These are phyloP conservation scores for Candida namnaoensis DNA, from an alignment of 805 yeast species.

Conservation along the genomic window DNA sequence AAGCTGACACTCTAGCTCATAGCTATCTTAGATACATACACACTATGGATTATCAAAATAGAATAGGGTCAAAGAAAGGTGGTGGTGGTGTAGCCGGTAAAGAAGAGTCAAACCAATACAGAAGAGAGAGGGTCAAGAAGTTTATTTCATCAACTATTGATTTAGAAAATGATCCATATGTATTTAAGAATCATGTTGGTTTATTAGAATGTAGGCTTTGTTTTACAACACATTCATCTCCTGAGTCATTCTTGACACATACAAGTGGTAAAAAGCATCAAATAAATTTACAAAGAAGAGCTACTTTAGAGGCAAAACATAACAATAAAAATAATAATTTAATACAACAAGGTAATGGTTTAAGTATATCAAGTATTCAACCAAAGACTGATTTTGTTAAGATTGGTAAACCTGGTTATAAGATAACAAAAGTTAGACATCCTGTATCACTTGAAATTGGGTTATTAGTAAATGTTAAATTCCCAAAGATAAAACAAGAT, in stretches of 20 bases:
- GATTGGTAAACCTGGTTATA: slow-evolving; percentile 70
- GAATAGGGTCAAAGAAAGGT: slow-evolving; percentile 89
- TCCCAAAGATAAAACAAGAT: slow-evolving; percentile 35
- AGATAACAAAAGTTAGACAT: slow-evolving; percentile 61
- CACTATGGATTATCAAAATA: slow-evolving; percentile 76
- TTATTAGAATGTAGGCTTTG: slow-evolving; percentile 79
- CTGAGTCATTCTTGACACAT: slow-evolving; percentile 77
- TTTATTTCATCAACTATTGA: slow-evolving; percentile 39
- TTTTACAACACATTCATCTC: slow-evolving; percentile 71
- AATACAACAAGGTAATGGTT: slow-evolving; percentile 13
- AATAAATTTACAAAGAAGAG: slow-evolving; percentile 57
- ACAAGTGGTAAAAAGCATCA: slow-evolving; percentile 81
- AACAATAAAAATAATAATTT: neutral
- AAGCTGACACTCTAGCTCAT: too few relatives aligned
- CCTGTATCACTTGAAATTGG: slow-evolving; percentile 54
- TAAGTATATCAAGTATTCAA: slow-evolving; percentile 3
- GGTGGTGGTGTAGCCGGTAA: slow-evolving; percentile 79
- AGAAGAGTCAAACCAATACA: slow-evolving; percentile 59
- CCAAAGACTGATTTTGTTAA: slow-evolving; percentile 40
- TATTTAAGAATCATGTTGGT: slow-evolving; percentile 77
- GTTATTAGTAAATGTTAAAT: slow-evolving; percentile 50
- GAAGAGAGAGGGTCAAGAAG: slow-evolving; percentile 60
- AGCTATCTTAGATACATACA: too few relatives aligned
- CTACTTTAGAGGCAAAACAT: slow-evolving; percentile 16
- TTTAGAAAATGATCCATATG: slow-evolving; percentile 70